Percentiles rank a stretch among this genome's conserved stretches.
These are phyloP conservation scores for Scheffersomyces insectosa DNA, from an alignment of 1,139 yeast genomes.

Conservation along the genomic window DNA sequence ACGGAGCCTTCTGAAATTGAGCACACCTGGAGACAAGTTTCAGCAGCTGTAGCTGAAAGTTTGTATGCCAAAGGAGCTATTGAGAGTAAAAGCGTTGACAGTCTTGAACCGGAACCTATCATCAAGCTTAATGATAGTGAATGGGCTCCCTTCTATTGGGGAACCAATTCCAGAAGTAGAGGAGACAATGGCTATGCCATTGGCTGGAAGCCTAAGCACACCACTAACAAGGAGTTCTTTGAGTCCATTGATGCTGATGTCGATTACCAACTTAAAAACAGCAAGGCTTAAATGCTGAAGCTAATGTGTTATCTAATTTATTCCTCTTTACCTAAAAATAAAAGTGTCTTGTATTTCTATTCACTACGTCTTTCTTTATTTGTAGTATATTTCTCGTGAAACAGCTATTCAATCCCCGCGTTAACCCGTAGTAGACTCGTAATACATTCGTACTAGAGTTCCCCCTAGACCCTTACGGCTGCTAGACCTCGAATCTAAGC, in stretches of 20 bases:
- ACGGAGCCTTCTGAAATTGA: constrained; percentile 21
- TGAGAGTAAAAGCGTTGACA: constrained; percentile 16
- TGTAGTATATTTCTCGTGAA: no score
- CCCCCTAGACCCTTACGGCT: no score
- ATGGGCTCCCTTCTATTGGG: constrained; percentile 29
- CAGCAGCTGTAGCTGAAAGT: constrained; percentile 20
- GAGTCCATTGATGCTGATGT: constrained; percentile 16
- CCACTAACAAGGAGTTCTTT: constrained; percentile 12
- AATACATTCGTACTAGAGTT: no score
- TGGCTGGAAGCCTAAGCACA: constrained; percentile 25
- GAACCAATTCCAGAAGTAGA: constrained; percentile 30
- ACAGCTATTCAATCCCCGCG: no score
- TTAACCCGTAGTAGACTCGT: no score
- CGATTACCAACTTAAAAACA: constrained; percentile 7
- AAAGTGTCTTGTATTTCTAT: no score
- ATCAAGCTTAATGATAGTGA: constrained; percentile 12
- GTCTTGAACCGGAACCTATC: constrained; percentile 17
- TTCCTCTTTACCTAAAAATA: no score
- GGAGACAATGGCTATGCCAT: constrained; percentile 26
- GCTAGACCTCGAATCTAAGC: no score
- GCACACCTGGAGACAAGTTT: constrained; percentile 35
- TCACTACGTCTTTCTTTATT: no score
- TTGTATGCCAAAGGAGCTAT: constrained; percentile 17
- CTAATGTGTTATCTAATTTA: no score
- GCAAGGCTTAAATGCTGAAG: not conserved